Evolutionary conservation across 768 basidiomycete species (phyloP).

Genomic region (Psilocybe cyanescens): DNA sequence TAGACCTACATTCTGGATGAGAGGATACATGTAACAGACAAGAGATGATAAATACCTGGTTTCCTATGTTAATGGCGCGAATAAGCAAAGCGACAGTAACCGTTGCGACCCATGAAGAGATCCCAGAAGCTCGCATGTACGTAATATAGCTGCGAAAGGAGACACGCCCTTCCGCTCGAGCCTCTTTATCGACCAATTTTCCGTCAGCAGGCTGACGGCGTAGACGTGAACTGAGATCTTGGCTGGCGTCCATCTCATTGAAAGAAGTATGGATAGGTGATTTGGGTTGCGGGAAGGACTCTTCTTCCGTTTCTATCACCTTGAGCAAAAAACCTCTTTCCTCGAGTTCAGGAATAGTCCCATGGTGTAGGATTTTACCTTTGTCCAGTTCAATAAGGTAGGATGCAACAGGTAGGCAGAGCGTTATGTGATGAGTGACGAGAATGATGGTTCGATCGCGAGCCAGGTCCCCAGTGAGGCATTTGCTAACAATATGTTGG

Average conservation of each 20-base stretch:
- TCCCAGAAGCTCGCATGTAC: conserved; percentile 66
- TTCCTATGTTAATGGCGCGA: conserved; percentile 56
- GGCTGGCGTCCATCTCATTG: conserved; percentile 19
- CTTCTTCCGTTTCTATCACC: conserved; percentile 52
- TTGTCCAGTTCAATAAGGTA: conserved; percentile 67
- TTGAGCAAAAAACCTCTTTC: conserved; percentile 44
- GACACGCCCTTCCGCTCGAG: conserved; percentile 68
- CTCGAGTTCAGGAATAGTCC: conserved; percentile 51
- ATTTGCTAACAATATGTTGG: conserved; percentile 65
- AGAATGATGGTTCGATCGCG: conserved; percentile 73
- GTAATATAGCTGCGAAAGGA: conserved; percentile 61
- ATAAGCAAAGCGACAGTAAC: conserved; percentile 56
- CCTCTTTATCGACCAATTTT: conserved; percentile 65
- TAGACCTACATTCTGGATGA: conserved; percentile 48
- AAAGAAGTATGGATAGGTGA: conserved; percentile 9
- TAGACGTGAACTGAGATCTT: conserved; percentile 10
- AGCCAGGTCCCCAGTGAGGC: conserved; percentile 65
- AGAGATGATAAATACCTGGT: conserved; percentile 48
- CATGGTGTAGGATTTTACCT: conserved; percentile 54
- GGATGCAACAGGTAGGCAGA: conserved; percentile 69
- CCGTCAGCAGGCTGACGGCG: conserved; percentile 33
- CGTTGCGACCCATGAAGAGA: conserved; percentile 57
- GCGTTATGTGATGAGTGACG: conserved; percentile 80
- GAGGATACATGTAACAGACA: background rate
- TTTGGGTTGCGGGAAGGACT: conserved; percentile 32